A percentile compares a stretch with the other conserved stretches of the same genome.
phyloP scores from a whole-genome alignment of 208 protist species.

The Wallacemonas rigidus region DNA sequence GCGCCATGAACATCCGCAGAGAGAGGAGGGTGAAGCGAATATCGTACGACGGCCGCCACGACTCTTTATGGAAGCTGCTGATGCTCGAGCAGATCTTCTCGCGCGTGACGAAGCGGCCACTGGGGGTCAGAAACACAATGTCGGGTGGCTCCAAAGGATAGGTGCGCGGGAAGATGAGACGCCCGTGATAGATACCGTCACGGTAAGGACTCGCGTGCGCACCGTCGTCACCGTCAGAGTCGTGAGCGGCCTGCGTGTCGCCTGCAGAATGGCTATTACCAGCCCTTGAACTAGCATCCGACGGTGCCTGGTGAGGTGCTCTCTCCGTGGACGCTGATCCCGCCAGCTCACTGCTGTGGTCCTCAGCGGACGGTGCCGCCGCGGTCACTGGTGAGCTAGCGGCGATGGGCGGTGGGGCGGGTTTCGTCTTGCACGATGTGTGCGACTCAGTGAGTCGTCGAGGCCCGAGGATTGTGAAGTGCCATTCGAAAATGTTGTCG shows the following conservation, averaged over 20 bases:
- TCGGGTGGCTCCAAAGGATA: constrained; percentile 90
- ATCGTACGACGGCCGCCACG: constrained; percentile 85
- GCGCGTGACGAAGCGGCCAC: constrained; percentile 78
- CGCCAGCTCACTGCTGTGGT: no score
- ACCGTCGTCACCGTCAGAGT: constrained; percentile 8
- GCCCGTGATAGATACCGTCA: constrained; percentile 89
- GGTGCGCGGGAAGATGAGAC: constrained; percentile 70
- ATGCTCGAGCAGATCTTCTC: constrained; percentile 89
- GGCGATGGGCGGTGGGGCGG: background rate
- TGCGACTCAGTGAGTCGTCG: background rate
- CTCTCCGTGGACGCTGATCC: no score
- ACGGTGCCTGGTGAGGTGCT: no score
- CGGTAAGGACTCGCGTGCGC: constrained; percentile 45
- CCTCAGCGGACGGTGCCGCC: no score
- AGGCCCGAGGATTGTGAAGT: constrained; percentile 97
- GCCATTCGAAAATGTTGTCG: constrained; percentile 98
- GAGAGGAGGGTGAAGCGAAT: constrained; percentile 64
- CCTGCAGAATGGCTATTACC: background rate
- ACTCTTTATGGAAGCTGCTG: constrained; percentile 89
- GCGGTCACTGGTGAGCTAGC: background rate
- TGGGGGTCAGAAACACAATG: constrained; percentile 89
- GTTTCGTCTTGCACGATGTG: constrained; percentile 11
- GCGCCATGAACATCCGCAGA: constrained; percentile 83
- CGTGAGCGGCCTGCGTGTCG: background rate
- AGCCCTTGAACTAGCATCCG: no score